Conservation (phyloP, 2,329 filamentous ascomycete genomes). For the Fusarium camptoceras region DNA sequence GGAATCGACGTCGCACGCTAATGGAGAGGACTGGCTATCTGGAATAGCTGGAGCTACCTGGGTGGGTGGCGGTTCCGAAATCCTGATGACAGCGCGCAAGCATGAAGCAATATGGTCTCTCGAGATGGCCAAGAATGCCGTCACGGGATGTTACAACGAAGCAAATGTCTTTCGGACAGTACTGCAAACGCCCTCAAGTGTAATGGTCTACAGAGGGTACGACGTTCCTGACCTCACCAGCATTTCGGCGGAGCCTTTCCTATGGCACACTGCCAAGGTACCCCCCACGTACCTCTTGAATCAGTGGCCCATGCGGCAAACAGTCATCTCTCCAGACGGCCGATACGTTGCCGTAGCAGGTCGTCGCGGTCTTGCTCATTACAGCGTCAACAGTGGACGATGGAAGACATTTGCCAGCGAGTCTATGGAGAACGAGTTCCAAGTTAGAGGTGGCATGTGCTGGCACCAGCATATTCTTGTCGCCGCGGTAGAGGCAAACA, state of each 20-base stretch:
- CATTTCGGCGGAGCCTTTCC: slow-evolving; percentile 88
- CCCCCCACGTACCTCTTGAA: slow-evolving; percentile 86
- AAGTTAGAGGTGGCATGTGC: slow-evolving; percentile 95
- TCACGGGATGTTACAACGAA: slow-evolving; percentile 89
- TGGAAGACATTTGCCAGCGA: slow-evolving; percentile 95
- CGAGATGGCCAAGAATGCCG: slow-evolving; percentile 94
- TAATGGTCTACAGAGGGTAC: slow-evolving; percentile 94
- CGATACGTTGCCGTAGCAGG: slow-evolving; percentile 98
- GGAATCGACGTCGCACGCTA: slow-evolving; percentile 69
- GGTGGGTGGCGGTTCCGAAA: slow-evolving; percentile 88
- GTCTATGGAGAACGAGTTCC: slow-evolving; percentile 87
- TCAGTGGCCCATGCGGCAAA: slow-evolving; percentile 92
- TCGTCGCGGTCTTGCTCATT: slow-evolving; percentile 89
- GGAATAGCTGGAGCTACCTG: slow-evolving; percentile 83
- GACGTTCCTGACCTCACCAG: slow-evolving; percentile 90
- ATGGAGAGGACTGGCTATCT: slow-evolving; percentile 85
- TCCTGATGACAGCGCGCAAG: slow-evolving; percentile 77
- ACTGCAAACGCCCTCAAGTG: slow-evolving; percentile 85
- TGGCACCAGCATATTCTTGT: slow-evolving; percentile 98
- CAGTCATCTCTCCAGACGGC: slow-evolving; percentile 90
- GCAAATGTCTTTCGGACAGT: slow-evolving; percentile 91
- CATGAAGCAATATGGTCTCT: slow-evolving; percentile 87
- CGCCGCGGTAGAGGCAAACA: slow-evolving; percentile 88
- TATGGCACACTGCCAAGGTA: slow-evolving; percentile 95
- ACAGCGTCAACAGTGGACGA: slow-evolving; percentile 91